Evolutionary conservation across 352 stramenopile species (phyloP).

Genomic region (Phytopythium mirpurense): DNA sequence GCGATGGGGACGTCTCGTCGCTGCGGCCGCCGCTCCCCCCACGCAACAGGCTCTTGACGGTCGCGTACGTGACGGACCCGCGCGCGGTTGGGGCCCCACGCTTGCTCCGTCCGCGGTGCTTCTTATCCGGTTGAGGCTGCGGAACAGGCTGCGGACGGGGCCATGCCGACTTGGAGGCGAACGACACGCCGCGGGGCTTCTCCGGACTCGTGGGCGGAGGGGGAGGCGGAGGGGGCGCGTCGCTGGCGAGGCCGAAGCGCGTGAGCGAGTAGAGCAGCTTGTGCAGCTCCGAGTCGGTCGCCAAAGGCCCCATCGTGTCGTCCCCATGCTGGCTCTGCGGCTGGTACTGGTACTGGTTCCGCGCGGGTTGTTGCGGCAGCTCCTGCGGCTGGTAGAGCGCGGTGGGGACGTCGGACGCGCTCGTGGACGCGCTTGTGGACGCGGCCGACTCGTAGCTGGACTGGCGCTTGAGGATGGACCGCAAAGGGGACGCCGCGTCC

Average conservation of each 20-base stretch:
- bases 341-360: conserved; percentile 1
- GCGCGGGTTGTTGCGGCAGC: conserved; percentile 3
- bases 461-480: conserved; percentile 42
- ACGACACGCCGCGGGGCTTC: conserved; percentile 1
- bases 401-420: conserved; percentile 19
- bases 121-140: background rate
- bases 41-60: conserved; percentile 57
- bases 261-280: conserved; percentile 59
- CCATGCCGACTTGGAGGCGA: background rate
- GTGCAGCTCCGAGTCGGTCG: conserved; percentile 45
- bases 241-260: conserved; percentile 41
- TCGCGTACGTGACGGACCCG: conserved; percentile 48
- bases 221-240: background rate
- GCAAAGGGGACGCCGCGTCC: conserved; percentile 12
- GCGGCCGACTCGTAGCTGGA: conserved; percentile 33
- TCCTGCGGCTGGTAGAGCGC: conserved; percentile 4
- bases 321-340: too few relatives aligned
- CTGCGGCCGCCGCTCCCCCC: conserved; percentile 22
- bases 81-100: conserved; percentile 9
- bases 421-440: too few relatives aligned
- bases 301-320: too few relatives aligned
- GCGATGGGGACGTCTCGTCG: conserved; percentile 11
- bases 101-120: background rate
- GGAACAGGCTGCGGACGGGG: background rate
- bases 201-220: background rate